phyloP scores from a whole-genome alignment of 306 rosid genomes.

The Biancaea sappan region DNA sequence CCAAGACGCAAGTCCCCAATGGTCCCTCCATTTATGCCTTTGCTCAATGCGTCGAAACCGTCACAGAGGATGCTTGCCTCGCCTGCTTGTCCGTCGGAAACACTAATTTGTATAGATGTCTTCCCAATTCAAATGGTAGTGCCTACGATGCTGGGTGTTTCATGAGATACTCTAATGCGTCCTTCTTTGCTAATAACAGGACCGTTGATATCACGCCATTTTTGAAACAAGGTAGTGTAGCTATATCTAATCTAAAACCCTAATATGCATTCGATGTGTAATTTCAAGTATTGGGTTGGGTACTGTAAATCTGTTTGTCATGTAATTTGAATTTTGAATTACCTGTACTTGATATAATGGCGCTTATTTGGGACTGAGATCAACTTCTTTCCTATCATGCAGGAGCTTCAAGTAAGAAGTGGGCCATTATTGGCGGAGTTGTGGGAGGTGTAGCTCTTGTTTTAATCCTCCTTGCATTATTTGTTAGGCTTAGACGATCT shows the following conservation, averaged over 20 bases:
- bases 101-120: slow-evolving; percentile 39
- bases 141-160: slow-evolving; percentile 69
- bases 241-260: too few species aligned
- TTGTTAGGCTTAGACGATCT: slow-evolving; percentile 38
- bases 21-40: slow-evolving; percentile 49
- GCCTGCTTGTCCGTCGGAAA: slow-evolving; percentile 43
- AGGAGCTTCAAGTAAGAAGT: slow-evolving; percentile 54
- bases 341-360: too few species aligned
- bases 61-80: slow-evolving; percentile 39
- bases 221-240: slow-evolving; percentile 37
- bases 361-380: slow-evolving; percentile 7
- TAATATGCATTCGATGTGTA: too few species aligned
- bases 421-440: slow-evolving; percentile 64
- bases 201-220: slow-evolving; percentile 46
- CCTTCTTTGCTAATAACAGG: slow-evolving; percentile 61
- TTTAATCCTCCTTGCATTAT: slow-evolving; percentile 48
- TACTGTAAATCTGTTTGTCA: too few species aligned
- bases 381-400: slow-evolving; percentile 6
- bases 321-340: too few species aligned
- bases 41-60: slow-evolving; percentile 60
- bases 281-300: too few species aligned
- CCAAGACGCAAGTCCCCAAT: slow-evolving; percentile 37
- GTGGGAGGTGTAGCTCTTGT: slow-evolving; percentile 62
- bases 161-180: slow-evolving; percentile 57
- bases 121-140: slow-evolving; percentile 52